These are phyloP conservation scores for Paecilomyces formosus DNA, from an alignment of 2,329 filamentous ascomycete genomes.

Conservation along the genomic window DNA sequence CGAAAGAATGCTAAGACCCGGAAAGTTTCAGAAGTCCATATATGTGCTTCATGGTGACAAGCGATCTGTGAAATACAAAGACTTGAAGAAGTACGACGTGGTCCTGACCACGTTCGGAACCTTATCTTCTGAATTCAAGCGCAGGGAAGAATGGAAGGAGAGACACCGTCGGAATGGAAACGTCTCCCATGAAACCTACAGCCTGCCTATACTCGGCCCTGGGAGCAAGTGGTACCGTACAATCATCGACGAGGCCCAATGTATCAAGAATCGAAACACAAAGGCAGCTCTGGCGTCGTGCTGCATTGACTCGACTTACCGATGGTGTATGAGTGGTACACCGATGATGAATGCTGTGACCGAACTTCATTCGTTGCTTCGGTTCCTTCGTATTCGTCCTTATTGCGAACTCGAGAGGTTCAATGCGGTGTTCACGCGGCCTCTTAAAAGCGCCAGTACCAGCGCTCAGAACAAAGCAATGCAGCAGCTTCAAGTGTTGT, in stretches of 20 bases:
- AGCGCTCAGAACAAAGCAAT: constrained; percentile 47
- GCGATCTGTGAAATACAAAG: constrained; percentile 48
- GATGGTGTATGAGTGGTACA: constrained; percentile 72
- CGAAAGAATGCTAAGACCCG: constrained; percentile 55
- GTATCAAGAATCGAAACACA: constrained; percentile 67
- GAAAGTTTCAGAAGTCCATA: constrained; percentile 52
- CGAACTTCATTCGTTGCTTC: constrained; percentile 70
- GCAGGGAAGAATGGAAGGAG: constrained; percentile 46
- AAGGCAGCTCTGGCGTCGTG: constrained; percentile 55
- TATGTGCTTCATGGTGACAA: constrained; percentile 63
- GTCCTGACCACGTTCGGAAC: constrained; percentile 75
- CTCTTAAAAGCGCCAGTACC: constrained; percentile 39
- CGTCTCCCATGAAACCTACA: constrained; percentile 24
- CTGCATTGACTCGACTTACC: constrained; percentile 51
- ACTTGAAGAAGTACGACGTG: constrained; percentile 61
- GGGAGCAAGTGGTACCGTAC: constrained; percentile 59
- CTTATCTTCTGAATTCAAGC: constrained; percentile 59
- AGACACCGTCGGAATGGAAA: constrained; percentile 36
- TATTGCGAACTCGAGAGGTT: constrained; percentile 63
- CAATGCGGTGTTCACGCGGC: constrained; percentile 47
- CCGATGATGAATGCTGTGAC: constrained; percentile 82
- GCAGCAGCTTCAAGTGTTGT: constrained; percentile 62
- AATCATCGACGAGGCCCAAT: constrained; percentile 73
- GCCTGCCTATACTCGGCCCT: constrained; percentile 54
- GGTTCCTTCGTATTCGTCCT: constrained; percentile 69